These are phyloP conservation scores for Hanseniaspora lachancei DNA, from an alignment of 805 yeast species.

Conservation along the genomic window DNA sequence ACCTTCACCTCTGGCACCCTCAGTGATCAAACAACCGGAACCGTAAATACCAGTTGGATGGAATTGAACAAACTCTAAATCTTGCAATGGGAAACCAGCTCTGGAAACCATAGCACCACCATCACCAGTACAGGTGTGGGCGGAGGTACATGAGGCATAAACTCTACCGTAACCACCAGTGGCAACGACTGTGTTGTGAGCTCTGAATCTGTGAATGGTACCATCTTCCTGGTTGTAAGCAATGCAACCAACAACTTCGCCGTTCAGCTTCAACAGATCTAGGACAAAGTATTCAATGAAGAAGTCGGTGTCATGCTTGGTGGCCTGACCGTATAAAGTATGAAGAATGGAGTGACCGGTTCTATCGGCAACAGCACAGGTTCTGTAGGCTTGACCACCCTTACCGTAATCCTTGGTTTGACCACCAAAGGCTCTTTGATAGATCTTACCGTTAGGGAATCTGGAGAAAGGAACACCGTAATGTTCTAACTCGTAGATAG, in stretches of 20 bases:
- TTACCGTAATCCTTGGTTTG: constrained; percentile 90
- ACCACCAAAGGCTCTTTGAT: constrained; percentile 99
- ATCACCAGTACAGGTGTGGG: constrained; percentile 99
- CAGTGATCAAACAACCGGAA: constrained; percentile 96
- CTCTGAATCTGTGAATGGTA: constrained; percentile 92
- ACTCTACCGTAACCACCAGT: constrained; percentile 99
- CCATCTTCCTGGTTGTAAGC: constrained; percentile 99
- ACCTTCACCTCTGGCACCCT: constrained; percentile 99
- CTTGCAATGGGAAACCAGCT: constrained; percentile 96
- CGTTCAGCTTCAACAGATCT: constrained; percentile 88
- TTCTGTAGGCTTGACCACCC: constrained; percentile 98
- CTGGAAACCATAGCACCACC: constrained; percentile 97
- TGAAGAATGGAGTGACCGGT: constrained; percentile 96
- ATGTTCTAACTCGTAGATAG: constrained; percentile 93
- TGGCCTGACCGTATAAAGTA: constrained; percentile 89
- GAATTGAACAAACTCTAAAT: constrained; percentile 94
- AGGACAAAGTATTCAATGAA: constrained; percentile 94
- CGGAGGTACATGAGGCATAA: constrained; percentile 96
- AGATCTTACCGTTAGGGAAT: constrained; percentile 89
- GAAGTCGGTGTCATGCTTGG: constrained; percentile 93
- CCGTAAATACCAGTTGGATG: constrained; percentile 99
- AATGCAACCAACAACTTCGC: constrained; percentile 90
- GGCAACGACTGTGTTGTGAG: constrained; percentile 91
- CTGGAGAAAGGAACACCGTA: constrained; percentile 97
- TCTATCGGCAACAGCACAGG: constrained; percentile 98